Conservation (phyloP, 768 basidiomycete species). For the Pholiota microspora region DNA sequence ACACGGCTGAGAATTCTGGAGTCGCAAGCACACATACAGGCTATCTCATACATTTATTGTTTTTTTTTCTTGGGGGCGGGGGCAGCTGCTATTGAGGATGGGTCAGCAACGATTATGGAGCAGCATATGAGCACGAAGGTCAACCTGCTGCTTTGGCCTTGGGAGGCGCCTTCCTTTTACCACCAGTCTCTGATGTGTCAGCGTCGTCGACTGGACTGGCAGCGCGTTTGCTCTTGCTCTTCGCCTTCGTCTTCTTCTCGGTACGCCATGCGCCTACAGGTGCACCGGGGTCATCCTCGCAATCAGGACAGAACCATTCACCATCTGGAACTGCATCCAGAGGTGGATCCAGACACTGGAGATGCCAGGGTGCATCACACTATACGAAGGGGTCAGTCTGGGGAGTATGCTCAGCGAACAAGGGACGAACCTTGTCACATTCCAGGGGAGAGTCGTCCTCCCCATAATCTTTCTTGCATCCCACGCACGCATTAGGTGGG, state of each 20-base stretch:
- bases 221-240: constrained; percentile 22
- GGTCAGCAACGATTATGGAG: too few relatives aligned
- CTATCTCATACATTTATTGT: constrained; percentile 14
- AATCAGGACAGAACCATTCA: constrained; percentile 90
- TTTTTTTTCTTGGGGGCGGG: constrained; percentile 30
- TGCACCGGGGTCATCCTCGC: constrained; percentile 56
- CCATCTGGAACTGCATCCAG: constrained; percentile 77
- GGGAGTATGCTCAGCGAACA: constrained; percentile 2
- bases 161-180: constrained; percentile 19
- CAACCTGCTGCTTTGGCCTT: constrained; percentile 19
- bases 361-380: constrained; percentile 91
- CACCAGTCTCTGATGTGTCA: constrained; percentile 14
- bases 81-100: constrained; percentile 9
- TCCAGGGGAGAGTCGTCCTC: constrained; percentile 76
- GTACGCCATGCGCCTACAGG: constrained; percentile 41
- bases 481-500: constrained; percentile 65
- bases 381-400: constrained; percentile 24
- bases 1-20: not conserved
- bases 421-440: constrained; percentile 76
- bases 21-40: not conserved
- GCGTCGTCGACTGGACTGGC: constrained; percentile 16
- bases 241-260: constrained; percentile 26
- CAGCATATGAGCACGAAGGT: too few relatives aligned
- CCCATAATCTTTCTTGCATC: constrained; percentile 68
- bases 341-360: constrained; percentile 78